Percentiles rank a stretch among this genome's conserved stretches.
phyloP scores from a whole-genome alignment of 331 rosid genomes.

The Quercus tomentella region DNA sequence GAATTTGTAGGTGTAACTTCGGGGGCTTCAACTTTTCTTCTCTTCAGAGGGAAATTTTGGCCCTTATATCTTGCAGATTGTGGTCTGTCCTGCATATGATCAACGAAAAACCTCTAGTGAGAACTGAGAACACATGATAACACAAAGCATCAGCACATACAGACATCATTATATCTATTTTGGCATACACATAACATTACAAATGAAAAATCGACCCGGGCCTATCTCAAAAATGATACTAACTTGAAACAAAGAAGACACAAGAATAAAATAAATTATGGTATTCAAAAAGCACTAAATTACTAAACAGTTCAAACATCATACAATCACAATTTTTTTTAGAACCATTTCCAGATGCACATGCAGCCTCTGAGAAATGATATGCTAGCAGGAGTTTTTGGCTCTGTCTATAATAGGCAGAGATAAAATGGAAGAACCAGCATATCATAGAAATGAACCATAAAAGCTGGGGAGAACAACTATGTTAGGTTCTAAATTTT shows the following conservation, averaged over 20 bases:
- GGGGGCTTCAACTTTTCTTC: conserved; percentile 54
- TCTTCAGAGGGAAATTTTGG: conserved; percentile 75
- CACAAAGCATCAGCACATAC: conserved; percentile 1
- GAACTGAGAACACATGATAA: neutral
- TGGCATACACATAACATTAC: neutral
- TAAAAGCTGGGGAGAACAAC: neutral
- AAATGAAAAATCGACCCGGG: neutral
- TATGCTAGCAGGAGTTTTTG: neutral
- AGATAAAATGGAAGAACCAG: neutral
- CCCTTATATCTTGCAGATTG: conserved; percentile 92
- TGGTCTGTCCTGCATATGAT: conserved; percentile 84
- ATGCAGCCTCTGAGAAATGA: neutral
- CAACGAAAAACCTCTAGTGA: conserved; percentile 11
- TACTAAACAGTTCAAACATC: neutral
- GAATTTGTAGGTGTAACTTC: conserved; percentile 57
- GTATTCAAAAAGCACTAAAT: neutral
- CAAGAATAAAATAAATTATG: neutral
- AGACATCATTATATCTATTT: neutral
- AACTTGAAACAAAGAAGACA: neutral
- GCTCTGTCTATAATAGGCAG: neutral
- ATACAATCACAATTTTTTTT: neutral
- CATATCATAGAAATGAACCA: no score
- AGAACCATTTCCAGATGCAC: neutral
- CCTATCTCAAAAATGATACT: neutral
- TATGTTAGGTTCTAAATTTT: no score